Conservation (phyloP, 768 basidiomycete species). For the Sarcodon aspratus region DNA sequence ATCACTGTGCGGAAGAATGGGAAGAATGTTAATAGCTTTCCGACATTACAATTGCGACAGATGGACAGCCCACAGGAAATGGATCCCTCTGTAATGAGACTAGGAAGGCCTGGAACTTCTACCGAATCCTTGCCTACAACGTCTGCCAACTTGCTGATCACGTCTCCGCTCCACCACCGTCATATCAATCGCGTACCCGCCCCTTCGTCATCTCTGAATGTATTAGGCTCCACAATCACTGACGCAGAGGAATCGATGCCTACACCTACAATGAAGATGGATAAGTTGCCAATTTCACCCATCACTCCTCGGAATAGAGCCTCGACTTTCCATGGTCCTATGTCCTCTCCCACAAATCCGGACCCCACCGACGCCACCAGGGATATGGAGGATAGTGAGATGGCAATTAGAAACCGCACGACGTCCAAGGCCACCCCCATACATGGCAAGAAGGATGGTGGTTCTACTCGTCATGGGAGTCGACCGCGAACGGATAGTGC, state of each 20-base stretch:
- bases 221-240: background rate
- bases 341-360: background rate
- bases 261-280: background rate
- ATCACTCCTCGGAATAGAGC: background rate
- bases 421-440: no score
- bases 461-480: background rate
- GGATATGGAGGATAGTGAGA: background rate
- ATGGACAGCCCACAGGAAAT: slow-evolving; percentile 37
- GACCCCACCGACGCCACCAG: background rate
- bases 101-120: slow-evolving; percentile 66
- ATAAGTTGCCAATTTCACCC: background rate
- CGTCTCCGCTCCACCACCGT: background rate
- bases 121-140: slow-evolving; percentile 54
- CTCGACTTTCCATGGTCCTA: background rate
- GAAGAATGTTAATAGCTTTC: no score
- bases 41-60: background rate
- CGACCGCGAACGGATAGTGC: slow-evolving; percentile 19
- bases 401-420: no score
- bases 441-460: no score
- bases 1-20: no score
- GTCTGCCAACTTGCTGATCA: slow-evolving; percentile 6
- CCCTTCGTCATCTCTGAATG: background rate
- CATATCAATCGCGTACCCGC: background rate
- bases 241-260: background rate
- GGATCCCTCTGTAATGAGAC: slow-evolving; percentile 65